Base-by-base conservation (phyloP, 2,329 filamentous ascomycete species). In the Sclerotinia borealis region DNA sequence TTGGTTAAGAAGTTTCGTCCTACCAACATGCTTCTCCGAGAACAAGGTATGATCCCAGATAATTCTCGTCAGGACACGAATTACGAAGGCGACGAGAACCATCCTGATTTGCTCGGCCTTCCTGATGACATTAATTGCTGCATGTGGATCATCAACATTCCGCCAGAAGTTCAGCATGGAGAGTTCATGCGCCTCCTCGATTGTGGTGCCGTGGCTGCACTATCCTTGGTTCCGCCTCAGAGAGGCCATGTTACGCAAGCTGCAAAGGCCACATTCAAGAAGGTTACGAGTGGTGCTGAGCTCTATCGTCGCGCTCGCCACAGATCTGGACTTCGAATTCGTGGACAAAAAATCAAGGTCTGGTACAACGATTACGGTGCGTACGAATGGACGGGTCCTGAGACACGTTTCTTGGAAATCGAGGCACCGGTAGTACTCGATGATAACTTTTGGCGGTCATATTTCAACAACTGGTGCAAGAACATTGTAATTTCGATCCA, bases 81-180 rank as follows among this genome's bases (percentile, higher is more conserved):
- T 11, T 62, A 62, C n/a, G 39, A 47, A 8, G 60, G 51, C 11
- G 60, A 62, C 22, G 27, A 45, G 8, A 49, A 58, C 43, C 55
- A 37, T 13, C 50, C 54, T 4, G 64, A 67, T 22, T 19, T 64
- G 7, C 19, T 59, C 10, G 22, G 56, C 11, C 59, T 72, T 31
- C 60, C 65, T 0, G 59, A 68, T 37, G 2, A 51, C 13, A 8
- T 65, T 6, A 72, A 72, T 43, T 71, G 68, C 43, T 55, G 67
- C 3, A 41, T 72, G 7, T 71, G 64, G 56, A 37, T 72, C 3
- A 68, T 63, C 8, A 60, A 66, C 11, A 65, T 72, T 15, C 69
- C 70, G 1, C 25, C 34, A 8, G 45, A 41, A 1, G 37, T 64
- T 2, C 52, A 45, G 1, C 47, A 65, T 17, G 50, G 17, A 1